These are phyloP conservation scores for Populus simonii DNA, from an alignment of 345 rosid species.

Conservation along the genomic window DNA sequence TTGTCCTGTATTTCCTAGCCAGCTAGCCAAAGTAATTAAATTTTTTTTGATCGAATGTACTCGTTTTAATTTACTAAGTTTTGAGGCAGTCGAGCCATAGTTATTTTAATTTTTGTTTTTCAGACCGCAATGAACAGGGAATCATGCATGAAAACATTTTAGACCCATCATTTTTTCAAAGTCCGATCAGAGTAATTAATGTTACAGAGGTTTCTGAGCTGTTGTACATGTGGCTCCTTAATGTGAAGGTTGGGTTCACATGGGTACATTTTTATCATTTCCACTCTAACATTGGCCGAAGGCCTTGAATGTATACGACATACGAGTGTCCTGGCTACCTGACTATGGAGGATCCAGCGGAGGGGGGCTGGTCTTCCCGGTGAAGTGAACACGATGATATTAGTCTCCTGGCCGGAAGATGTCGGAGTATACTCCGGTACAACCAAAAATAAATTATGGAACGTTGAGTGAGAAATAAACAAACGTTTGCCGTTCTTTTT, in stretches of 20 bases:
- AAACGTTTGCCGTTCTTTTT: background rate
- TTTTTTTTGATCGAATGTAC: background rate
- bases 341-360: too few species aligned
- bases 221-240: background rate
- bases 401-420: too few species aligned
- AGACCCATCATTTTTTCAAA: background rate
- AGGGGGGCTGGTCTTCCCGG: too few species aligned
- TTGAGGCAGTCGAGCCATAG: background rate
- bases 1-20: background rate
- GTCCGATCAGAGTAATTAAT: background rate
- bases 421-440: too few species aligned
- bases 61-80: background rate
- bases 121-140: background rate
- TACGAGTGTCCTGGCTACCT: background rate
- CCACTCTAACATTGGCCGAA: background rate
- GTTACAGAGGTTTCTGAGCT: background rate
- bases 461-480: background rate
- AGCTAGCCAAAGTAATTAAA: background rate
- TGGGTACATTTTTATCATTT: background rate
- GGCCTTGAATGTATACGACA: background rate
- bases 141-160: background rate
- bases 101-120: background rate
- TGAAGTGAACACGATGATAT: too few species aligned
- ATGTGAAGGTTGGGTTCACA: background rate
- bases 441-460: background rate